These are phyloP conservation scores for Pedinophyceae sp. DNA, from an alignment of 139 green algal species.

Conservation along the genomic window DNA sequence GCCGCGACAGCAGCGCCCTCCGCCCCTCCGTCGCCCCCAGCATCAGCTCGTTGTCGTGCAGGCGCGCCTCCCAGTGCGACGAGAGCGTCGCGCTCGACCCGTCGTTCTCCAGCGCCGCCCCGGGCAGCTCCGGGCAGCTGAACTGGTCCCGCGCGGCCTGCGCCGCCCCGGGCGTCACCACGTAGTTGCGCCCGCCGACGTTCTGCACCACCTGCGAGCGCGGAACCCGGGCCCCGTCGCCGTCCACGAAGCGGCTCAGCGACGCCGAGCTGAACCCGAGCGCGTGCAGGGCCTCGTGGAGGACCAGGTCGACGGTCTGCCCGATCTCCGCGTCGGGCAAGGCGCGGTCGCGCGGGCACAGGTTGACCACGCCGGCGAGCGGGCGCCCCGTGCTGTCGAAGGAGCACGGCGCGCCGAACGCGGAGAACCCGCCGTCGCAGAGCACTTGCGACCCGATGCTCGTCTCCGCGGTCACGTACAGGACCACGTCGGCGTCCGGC, in stretches of 20 bases:
- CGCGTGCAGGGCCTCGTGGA: background rate
- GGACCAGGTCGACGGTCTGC: background rate
- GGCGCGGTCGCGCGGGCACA: too few relatives aligned
- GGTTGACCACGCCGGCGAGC: slow-evolving; percentile 3
- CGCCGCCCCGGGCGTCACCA: background rate
- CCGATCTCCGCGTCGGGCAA: background rate
- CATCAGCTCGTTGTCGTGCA: background rate
- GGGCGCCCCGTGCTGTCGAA: too few relatives aligned
- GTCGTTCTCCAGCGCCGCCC: background rate
- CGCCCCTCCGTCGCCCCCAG: background rate
- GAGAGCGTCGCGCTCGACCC: background rate
- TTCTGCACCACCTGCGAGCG: background rate
- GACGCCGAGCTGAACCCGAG: background rate
- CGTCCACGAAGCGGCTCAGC: background rate
- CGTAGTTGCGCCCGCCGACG: background rate
- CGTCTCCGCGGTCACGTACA: background rate
- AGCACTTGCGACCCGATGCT: too few relatives aligned
- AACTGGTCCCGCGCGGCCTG: background rate
- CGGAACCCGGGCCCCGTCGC: background rate
- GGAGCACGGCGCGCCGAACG: too few relatives aligned
- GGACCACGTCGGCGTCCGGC: background rate
- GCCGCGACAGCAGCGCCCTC: background rate
- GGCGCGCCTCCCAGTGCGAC: background rate
- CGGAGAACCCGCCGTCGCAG: too few relatives aligned
- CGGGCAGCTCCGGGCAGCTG: background rate